A percentile compares a stretch with the other conserved stretches of the same genome.
Evolutionary conservation across 495 filamentous ascomycete species (phyloP).

Genomic region (Xylaria sp.): DNA sequence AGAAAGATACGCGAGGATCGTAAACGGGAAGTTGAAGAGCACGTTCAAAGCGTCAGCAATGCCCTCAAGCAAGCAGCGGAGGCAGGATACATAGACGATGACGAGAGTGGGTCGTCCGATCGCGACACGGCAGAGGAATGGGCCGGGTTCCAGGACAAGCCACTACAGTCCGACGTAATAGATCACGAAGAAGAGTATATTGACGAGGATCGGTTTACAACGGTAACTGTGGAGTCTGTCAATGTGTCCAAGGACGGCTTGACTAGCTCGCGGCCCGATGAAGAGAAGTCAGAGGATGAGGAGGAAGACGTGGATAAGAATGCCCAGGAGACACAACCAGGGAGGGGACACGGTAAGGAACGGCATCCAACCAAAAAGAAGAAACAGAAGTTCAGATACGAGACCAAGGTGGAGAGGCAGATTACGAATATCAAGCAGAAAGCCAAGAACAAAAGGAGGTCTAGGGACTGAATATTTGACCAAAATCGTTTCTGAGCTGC

Average conservation of each 20-base stretch:
- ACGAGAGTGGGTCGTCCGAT: constrained; percentile 36
- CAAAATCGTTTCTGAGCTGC: constrained; percentile 6
- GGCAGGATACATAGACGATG: constrained; percentile 50
- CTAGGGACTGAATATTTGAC: constrained; percentile 24
- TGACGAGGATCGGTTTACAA: constrained; percentile 94
- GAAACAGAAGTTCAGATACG: constrained; percentile 92
- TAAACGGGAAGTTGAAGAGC: constrained; percentile 76
- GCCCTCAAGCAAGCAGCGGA: constrained; percentile 63
- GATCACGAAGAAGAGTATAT: constrained; percentile 93
- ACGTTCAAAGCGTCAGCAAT: constrained; percentile 74
- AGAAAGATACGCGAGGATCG: constrained; percentile 78
- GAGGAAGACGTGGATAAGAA: constrained; percentile 42
- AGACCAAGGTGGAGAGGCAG: constrained; percentile 80
- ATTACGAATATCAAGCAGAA: constrained; percentile 71
- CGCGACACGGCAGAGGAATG: constrained; percentile 62
- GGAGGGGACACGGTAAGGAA: constrained; percentile 39
- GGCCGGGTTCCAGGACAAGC: constrained; percentile 65
- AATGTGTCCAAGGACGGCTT: constrained; percentile 76
- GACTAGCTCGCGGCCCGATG: constrained; percentile 54
- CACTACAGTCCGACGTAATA: constrained; percentile 51
- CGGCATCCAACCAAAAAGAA: constrained; percentile 69
- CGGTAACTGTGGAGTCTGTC: constrained; percentile 92
- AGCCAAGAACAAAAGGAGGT: constrained; percentile 55
- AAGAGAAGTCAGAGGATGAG: constrained; percentile 54
- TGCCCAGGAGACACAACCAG: constrained; percentile 40